Evolutionary conservation across 148 eudicot species (phyloP).

Genomic region (Rhododendron kiyosumense): DNA sequence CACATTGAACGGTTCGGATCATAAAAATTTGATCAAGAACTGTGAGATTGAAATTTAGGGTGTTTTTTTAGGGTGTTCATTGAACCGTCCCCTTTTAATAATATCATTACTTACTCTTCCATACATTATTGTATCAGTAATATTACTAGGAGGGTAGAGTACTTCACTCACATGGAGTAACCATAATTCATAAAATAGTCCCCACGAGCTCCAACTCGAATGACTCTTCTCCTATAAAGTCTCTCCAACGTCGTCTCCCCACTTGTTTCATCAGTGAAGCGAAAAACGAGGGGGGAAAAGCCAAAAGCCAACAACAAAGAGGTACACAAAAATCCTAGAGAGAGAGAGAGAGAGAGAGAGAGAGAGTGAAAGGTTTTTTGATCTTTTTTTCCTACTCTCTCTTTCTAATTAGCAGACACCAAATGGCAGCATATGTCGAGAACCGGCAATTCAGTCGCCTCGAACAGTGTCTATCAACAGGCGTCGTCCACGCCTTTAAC

Average conservation of each 20-base stretch:
- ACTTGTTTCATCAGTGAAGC: not conserved
- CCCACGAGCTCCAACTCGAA: not conserved
- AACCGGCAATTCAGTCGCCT: constrained; percentile 50
- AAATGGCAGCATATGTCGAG: constrained; percentile 75
- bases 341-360: constrained; percentile 1
- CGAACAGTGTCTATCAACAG: constrained; percentile 29
- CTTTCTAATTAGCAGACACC: not conserved
- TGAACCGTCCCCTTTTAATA: no score
- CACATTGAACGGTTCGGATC: no score
- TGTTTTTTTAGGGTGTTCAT: no score
- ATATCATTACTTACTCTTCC: no score
- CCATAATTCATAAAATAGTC: not conserved
- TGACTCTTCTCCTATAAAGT: not conserved
- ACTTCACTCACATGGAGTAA: not conserved
- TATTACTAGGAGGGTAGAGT: not conserved
- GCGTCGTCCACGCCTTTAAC: constrained; percentile 24
- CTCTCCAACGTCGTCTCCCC: not conserved
- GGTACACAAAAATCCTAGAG: not conserved
- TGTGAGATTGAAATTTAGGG: no score
- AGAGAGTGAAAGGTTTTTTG: not conserved
- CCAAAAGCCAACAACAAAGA: not conserved
- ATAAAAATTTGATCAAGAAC: no score
- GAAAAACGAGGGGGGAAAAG: not conserved
- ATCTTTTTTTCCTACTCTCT: not conserved
- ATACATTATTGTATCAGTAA: no score